Base-by-base conservation (phyloP, 176 grass and related monocot genomes). In the Zea mays region DNA sequence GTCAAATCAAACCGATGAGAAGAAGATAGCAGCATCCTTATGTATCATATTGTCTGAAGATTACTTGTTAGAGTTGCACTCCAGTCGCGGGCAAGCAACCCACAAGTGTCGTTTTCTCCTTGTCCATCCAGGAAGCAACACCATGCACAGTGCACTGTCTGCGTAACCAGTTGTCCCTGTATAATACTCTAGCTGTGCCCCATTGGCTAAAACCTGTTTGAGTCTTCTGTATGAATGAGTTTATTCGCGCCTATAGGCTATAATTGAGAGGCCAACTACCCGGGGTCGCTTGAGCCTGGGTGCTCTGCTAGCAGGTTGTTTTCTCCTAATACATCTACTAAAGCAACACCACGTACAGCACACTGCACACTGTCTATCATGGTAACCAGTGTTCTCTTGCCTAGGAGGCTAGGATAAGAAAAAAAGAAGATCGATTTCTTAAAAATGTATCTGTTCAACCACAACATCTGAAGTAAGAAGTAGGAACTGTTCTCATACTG, bases 61-160 rank as follows among this genome's bases (percentile, higher is more conserved):
- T 84, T 84, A 71, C 81, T 84, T 84, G 71, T 47, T 33, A 40
- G 27, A 68, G 75, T 40, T 71, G 70, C 70, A 75, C n/a, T 64
- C 4, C 17, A 49, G 37, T 80, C 17, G 70, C 86, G 70, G 63
- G 39, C 38, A 88, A 88, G 81, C 86, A 84, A 80, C 64, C 62
- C 16, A 37, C 10, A 75, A 62, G 45, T 70, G 81, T 40, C 37
- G 21, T 78, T 78, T 65, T 67, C 75, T 50, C 38, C 7, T 15
- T 56, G 47, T 52, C 69, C 61, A 33, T 54, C 62, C 45, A 69
- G 43, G 35, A 67, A 83, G 8, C 37, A 83, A 73, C 54, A 67
- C 51, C 21, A 33, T 41, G 6, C 64, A 71, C 16, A 1, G 10
- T 62, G 14, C 43, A 73, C 41, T 74, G 40, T 73, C 49, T 15